Base-by-base conservation (phyloP, 2,329 filamentous ascomycete genomes). In the Scopulariopsis brevicaulis region DNA sequence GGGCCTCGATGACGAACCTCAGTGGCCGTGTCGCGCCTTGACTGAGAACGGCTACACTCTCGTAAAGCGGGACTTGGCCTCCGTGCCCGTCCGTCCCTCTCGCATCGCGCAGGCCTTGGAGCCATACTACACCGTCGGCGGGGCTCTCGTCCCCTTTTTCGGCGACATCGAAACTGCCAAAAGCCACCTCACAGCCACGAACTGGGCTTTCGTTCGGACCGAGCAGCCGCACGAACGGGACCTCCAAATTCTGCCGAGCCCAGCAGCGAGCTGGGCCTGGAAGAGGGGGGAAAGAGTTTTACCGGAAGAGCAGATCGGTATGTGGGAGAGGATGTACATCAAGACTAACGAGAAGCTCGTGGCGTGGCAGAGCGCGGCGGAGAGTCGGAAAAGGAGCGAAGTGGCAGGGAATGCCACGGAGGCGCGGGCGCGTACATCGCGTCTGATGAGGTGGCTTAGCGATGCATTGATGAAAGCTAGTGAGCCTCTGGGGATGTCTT, bases 1-100 rank as follows among this genome's bases (percentile, higher is more conserved):
- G 2, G 66, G 67, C 8, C 64, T 69, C 48, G 62, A 69, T 51
- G 68, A 70, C 56, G 61, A 60, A 8, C 66, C 62, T 10, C 57
- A 58, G 3, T 70, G 68, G 60, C 46, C 54, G 18, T 63, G 62
- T 11, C 32, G 53, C 37, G 61, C 62, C 1, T 34, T 63, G 8
- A 60, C 58, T 53, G 62, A 52, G 59, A 66, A 57, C 1, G 59
- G 62, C 5, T 61, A 58, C 37, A 37, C 50, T 22, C 59, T 64
- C 5, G 54, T 55, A 15, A 54, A 56, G 40, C 28, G 35, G 28
- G n/a, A 56, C 18, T n/a, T 24, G 6, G 32, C 22, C n/a, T 28
- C 35, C 22, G 15, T 24, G 20, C 10, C 46, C 46, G 20, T 28
- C n/a, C 32, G 46, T 8, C 15, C 32, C 35, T 35, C 52, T n/a